Percentiles rank a stretch among this genome's conserved stretches.
Evolutionary conservation across 2,329 filamentous ascomycete genomes (phyloP).

Genomic region (Cadophora gregata): DNA sequence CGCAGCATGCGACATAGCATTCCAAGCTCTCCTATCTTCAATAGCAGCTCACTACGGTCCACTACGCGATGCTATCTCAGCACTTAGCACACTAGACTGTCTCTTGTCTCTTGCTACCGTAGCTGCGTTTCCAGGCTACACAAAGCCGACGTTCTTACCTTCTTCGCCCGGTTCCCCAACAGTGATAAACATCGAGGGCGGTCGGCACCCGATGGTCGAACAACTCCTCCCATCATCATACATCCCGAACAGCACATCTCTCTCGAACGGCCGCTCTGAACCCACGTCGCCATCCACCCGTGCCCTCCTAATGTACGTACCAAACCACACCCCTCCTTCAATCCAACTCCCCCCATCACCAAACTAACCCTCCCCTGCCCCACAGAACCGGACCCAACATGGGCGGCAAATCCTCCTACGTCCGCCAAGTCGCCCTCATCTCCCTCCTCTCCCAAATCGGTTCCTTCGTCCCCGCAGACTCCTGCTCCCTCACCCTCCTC

Average conservation of each 20-base stretch:
- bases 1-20: conserved; percentile 88
- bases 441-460: conserved; percentile 94
- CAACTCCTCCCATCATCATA: conserved; percentile 85
- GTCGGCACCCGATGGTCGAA: conserved; percentile 95
- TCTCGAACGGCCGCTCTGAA: conserved; percentile 59
- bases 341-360: background rate
- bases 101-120: conserved; percentile 85
- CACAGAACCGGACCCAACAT: conserved; percentile 98
- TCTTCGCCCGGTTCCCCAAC: conserved; percentile 50
- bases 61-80: conserved; percentile 85
- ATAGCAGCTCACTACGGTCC: conserved; percentile 87
- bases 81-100: conserved; percentile 87
- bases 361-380: conserved; percentile 54
- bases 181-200: conserved; percentile 72
- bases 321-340: background rate
- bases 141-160: conserved; percentile 71
- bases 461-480: conserved; percentile 85
- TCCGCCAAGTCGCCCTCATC: conserved; percentile 89
- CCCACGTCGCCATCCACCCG: conserved; percentile 43
- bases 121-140: conserved; percentile 85
- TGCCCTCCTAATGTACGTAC: background rate
- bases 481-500: conserved; percentile 77
- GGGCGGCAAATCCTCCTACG: conserved; percentile 98
- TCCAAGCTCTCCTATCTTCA: conserved; percentile 70
- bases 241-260: conserved; percentile 84